Conservation (phyloP, 441 rosid species). For the Caryocar brasiliense region DNA sequence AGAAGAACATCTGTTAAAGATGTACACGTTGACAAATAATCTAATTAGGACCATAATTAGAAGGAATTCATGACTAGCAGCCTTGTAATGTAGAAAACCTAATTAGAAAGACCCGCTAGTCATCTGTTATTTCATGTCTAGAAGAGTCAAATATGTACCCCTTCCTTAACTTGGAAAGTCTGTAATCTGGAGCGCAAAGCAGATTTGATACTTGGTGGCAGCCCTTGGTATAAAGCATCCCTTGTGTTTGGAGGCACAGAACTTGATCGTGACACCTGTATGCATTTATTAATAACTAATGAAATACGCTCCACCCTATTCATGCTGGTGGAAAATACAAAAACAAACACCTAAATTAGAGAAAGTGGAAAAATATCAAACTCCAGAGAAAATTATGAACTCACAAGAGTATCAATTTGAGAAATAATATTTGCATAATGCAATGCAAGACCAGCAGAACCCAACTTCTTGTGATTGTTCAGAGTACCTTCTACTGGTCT, state of each 20-base stretch:
- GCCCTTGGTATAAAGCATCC: constrained; percentile 89
- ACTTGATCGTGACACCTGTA: constrained; percentile 89
- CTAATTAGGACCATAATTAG: too few relatives aligned
- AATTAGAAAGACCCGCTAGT: not conserved
- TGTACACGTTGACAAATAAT: too few relatives aligned
- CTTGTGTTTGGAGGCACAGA: constrained; percentile 86
- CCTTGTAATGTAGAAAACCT: not conserved
- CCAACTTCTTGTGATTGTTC: constrained; percentile 52
- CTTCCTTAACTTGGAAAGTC: constrained; percentile 63
- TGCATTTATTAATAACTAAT: too few relatives aligned
- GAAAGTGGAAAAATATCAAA: not conserved
- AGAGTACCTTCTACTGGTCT: constrained; percentile 35
- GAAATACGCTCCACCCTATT: too few relatives aligned
- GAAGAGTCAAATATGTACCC: constrained; percentile 33
- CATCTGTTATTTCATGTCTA: not conserved
- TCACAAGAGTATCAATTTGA: constrained; percentile 92
- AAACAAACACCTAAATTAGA: not conserved
- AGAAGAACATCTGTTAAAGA: constrained; percentile 6
- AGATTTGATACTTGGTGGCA: constrained; percentile 84
- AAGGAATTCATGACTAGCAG: not conserved
- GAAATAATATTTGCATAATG: constrained; percentile 93
- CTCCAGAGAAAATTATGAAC: constrained; percentile 19
- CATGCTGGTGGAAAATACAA: not conserved
- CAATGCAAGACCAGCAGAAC: constrained; percentile 91
- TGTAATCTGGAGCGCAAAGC: constrained; percentile 66